Base-by-base conservation (phyloP, 306 rosid genomes). In the Cicer yamashitae region DNA sequence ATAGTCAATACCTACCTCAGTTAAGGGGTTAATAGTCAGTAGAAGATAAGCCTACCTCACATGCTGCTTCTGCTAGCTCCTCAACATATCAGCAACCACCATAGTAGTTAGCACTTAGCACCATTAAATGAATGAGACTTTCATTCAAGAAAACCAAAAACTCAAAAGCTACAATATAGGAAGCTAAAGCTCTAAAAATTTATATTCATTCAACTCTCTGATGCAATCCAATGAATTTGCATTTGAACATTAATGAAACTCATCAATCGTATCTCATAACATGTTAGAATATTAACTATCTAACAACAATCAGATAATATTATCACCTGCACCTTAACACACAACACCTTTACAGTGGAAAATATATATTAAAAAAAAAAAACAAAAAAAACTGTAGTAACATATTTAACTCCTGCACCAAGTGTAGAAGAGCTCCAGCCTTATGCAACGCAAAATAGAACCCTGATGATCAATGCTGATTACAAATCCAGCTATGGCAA, bases 341-440 rank as follows among this genome's bases (percentile, higher is more conserved):
- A 37, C 88, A 84, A 85, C 83, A 71, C 43, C 82, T 91, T 85
- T 88, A 91, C 96, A 87, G 87, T 78, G 83, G 86, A 82, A 79
- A 81, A 54, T 63, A 78, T 72, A 44, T 46, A 11, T 15, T 0
- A 22, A 57, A 22, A 58, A 54, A 79, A 38, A 6, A 56, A 58
- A 74, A 76, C 73, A 54, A 79, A 38, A 6, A 56, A 58, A 74
- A 76, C 73, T 75, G 48, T 50, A 52, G 85, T 69, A 78, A 82
- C 78, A 43, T 30, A 30, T 54, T 80, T 70, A 70, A 14, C 77
- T 81, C 84, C 79, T 10, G 68, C 57, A 75, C 77, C 78, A 54
- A 51, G 51, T 41, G 75, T 41, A 25, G 54, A 72, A 53, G 54
- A 70, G 79, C 78, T 39, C n/a, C 22, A 69, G 39, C 60, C 66